phyloP scores from a whole-genome alignment of 2,329 filamentous ascomycete genomes.

The Alternaria triticimaculans region DNA sequence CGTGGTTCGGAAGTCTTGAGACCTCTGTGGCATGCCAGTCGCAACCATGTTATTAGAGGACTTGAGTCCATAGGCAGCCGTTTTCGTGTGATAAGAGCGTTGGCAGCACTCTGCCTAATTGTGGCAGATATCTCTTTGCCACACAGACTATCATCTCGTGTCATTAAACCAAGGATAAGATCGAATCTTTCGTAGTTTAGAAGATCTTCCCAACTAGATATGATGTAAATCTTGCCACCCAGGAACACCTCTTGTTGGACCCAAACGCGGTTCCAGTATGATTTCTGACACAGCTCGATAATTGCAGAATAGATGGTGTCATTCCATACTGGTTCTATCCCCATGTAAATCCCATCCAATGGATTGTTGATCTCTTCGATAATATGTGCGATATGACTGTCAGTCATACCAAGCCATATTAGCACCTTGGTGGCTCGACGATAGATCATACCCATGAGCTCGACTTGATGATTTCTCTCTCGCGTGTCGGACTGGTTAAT shows the following conservation, averaged over 20 bases:
- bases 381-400: too few relatives aligned
- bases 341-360: too few relatives aligned
- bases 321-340: too few relatives aligned
- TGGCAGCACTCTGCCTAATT: not conserved
- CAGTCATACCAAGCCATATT: not conserved
- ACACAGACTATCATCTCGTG: not conserved
- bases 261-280: not conserved
- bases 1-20: not conserved
- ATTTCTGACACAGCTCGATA: not conserved
- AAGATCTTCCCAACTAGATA: too few relatives aligned
- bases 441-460: not conserved
- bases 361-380: too few relatives aligned
- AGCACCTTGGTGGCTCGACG: not conserved
- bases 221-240: not conserved
- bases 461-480: not conserved
- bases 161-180: not conserved
- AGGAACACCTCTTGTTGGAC: not conserved
- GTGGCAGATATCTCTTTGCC: accelerated
- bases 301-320: too few relatives aligned
- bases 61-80: not conserved
- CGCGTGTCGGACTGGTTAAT: not conserved
- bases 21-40: not conserved
- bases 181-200: not conserved
- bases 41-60: not conserved
- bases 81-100: not conserved